Evolutionary conservation across 495 filamentous ascomycete species (phyloP).

Genomic region (Darksidea phi): DNA sequence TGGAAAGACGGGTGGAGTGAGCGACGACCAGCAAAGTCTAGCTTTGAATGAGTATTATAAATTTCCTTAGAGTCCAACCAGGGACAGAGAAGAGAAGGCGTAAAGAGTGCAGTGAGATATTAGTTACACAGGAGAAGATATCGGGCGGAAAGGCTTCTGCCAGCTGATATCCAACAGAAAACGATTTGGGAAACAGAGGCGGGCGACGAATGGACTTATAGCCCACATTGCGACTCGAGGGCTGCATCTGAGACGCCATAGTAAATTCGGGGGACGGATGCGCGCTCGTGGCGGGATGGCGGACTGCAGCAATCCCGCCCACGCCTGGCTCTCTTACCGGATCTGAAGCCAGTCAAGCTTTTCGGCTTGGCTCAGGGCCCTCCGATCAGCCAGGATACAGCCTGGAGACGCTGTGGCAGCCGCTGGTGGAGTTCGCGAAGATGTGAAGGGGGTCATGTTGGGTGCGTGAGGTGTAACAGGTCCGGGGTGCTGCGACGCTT

Average conservation of each 20-base stretch:
- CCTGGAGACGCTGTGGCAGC: slow-evolving; percentile 12
- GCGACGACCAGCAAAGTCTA: slow-evolving; percentile 24
- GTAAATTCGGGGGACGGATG: slow-evolving; percentile 36
- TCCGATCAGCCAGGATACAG: slow-evolving; percentile 14
- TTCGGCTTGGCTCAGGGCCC: slow-evolving; percentile 22
- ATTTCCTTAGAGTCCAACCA: slow-evolving; percentile 37
- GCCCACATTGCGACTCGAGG: slow-evolving; percentile 27
- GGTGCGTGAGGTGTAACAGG: slow-evolving; percentile 28
- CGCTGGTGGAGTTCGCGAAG: slow-evolving; percentile 15
- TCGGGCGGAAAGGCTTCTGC: slow-evolving; percentile 31
- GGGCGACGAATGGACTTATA: slow-evolving; percentile 37
- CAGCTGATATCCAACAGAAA: slow-evolving; percentile 34
- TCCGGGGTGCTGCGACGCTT: slow-evolving; percentile 35
- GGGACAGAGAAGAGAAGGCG: slow-evolving; percentile 36
- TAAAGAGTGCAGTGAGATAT: slow-evolving; percentile 31
- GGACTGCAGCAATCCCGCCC: slow-evolving; percentile 31
- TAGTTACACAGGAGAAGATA: slow-evolving; percentile 20
- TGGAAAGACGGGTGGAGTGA: slow-evolving; percentile 2
- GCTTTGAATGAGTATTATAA: slow-evolving; percentile 30
- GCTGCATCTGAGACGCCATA: slow-evolving; percentile 36
- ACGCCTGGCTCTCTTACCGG: slow-evolving; percentile 30
- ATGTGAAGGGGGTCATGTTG: slow-evolving; percentile 19
- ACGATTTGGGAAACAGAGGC: slow-evolving; percentile 29
- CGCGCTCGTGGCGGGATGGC: slow-evolving; percentile 18
- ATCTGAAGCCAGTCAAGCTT: slow-evolving; percentile 28